Conservation (phyloP, 495 filamentous ascomycete species). For the Penicillium maclennaniae region DNA sequence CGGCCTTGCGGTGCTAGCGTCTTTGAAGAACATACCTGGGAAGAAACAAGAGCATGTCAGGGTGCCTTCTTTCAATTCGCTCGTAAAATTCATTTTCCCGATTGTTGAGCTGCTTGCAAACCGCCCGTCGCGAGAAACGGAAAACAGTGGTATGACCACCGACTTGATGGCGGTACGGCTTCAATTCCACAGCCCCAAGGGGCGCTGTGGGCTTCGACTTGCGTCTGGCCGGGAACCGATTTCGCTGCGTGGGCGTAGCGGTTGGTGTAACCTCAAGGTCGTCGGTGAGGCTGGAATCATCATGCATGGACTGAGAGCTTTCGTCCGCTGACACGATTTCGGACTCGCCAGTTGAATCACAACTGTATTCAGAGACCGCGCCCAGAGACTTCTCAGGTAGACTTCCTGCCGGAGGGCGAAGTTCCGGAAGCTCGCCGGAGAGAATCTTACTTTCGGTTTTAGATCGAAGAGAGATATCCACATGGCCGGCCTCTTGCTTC, state of each 20-base stretch:
- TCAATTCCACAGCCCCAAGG: slow-evolving; percentile 87
- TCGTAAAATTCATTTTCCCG: slow-evolving; percentile 98
- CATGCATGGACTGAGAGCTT: slow-evolving; percentile 43
- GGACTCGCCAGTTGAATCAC: slow-evolving; percentile 55
- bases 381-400: slow-evolving; percentile 33
- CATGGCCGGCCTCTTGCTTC: slow-evolving; percentile 40
- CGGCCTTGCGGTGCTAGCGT: not conserved
- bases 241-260: slow-evolving; percentile 47
- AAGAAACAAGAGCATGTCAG: slow-evolving; percentile 82
- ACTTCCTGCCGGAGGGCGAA: slow-evolving; percentile 31
- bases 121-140: slow-evolving; percentile 88
- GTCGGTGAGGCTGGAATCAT: slow-evolving; percentile 51
- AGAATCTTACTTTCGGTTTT: slow-evolving; percentile 58
- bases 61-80: slow-evolving; percentile 83
- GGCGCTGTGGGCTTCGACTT: slow-evolving; percentile 49
- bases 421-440: slow-evolving; percentile 53
- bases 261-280: slow-evolving; percentile 60
- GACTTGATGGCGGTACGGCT: slow-evolving; percentile 95
- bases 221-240: slow-evolving; percentile 31
- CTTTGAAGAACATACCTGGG: slow-evolving; percentile 68
- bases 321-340: slow-evolving; percentile 57
- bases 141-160: slow-evolving; percentile 95
- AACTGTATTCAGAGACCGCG: slow-evolving; percentile 36
- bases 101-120: slow-evolving; percentile 97
- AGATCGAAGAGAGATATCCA: slow-evolving; percentile 62